Base-by-base conservation (phyloP, 495 filamentous ascomycete species). In the Penicillium lagena region DNA sequence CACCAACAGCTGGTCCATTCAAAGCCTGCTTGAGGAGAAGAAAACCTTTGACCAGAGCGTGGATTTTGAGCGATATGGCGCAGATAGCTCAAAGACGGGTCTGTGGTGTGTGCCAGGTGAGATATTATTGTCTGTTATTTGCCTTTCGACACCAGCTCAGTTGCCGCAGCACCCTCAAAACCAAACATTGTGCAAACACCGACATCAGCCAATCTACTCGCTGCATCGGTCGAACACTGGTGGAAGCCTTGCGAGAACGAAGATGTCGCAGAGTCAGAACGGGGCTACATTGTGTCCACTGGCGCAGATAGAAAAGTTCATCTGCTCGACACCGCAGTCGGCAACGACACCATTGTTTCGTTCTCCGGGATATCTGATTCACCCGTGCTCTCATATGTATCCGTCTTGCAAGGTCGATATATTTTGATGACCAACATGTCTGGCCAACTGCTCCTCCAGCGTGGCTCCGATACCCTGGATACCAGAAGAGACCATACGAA, bases 1-100 rank as follows among this genome's bases (percentile, higher is more conserved):
- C 33, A 57, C 54, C 9, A 63, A 67, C 35, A 68, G 70, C 37
- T 65, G 82, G 52, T 83, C 82, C 9, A 71, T 87, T 37, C 82
- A 87, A 45, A 61, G 71, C 40, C 63, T 86, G 36, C 66, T 87
- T 32, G 73, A 83, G 38, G 82, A 86, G 59, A 87, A 86, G 61
- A 73, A 72, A 47, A 59, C 64, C 0, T 87, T 77, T 46, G 83
- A 87, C 50, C 52, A 80, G 13, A 78, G 60, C 31, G 50, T 73
- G 17, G 58, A 62, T 2, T 79, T 82, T 48, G 82, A 86, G 55
- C 79, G 63, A 46, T 75, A 50, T 70, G 71, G 45, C 17, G 63
- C 58, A 4, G 42, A 48, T 9, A 52, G 59, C 7, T 61, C 74
- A 39, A 55, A 64, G 12, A 63, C 70, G 27, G 52, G 55, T 11